phyloP scores from a whole-genome alignment of 306 rosid species.

The Macrotyloma uniflorum region DNA sequence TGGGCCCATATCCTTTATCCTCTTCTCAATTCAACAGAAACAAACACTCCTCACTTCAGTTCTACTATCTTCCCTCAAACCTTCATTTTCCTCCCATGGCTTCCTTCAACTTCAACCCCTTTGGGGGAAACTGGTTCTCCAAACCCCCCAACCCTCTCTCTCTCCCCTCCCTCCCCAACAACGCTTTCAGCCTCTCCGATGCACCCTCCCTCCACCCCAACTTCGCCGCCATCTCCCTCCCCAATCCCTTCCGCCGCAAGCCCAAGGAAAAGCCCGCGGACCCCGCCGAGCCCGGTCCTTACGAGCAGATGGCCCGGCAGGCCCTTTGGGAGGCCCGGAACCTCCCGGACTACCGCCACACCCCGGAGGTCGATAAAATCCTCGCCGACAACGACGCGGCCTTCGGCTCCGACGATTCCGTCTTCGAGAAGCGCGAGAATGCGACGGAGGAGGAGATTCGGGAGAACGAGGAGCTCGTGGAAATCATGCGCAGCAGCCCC shows the following conservation, averaged over 20 bases:
- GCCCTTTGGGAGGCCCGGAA: constrained; percentile 73
- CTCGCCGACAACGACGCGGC: constrained; percentile 33
- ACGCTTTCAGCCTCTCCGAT: constrained; percentile 44
- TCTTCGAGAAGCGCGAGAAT: constrained; percentile 51
- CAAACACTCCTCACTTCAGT: not conserved
- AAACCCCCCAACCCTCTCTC: constrained; percentile 70
- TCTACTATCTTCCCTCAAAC: not conserved
- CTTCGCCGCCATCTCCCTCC: constrained; percentile 67
- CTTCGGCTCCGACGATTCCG: constrained; percentile 34
- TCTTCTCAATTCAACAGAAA: not conserved
- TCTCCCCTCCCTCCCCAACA: constrained; percentile 47
- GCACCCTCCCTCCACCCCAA: constrained; percentile 38
- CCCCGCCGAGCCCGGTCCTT: constrained; percentile 52
- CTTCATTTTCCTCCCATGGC: constrained; percentile 46
- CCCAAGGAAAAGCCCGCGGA: constrained; percentile 47
- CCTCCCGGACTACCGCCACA: constrained; percentile 64
- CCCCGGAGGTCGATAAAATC: constrained; percentile 78
- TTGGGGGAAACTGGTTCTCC: constrained; percentile 76
- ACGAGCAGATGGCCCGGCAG: constrained; percentile 58
- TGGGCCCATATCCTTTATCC: not conserved
- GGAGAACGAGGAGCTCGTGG: constrained; percentile 55
- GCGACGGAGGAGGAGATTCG: constrained; percentile 52
- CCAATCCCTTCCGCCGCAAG: constrained; percentile 45
- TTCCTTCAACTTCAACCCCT: constrained; percentile 83
- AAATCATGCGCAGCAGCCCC: constrained; percentile 55